phyloP scores from a whole-genome alignment of 345 rosid genomes.

The Eucalyptus fibrosa region DNA sequence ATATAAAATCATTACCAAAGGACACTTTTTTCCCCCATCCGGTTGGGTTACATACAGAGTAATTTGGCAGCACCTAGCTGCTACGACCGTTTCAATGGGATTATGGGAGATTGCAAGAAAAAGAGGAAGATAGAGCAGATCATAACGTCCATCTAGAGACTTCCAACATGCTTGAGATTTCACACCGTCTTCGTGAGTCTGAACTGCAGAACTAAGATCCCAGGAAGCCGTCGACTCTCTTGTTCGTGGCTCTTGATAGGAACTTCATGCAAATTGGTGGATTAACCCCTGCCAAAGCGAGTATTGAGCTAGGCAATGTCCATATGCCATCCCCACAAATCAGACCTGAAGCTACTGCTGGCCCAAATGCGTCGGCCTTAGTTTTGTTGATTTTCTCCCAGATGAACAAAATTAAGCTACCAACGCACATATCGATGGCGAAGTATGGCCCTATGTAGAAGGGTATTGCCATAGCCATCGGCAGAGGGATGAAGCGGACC shows the following conservation, averaged over 20 bases:
- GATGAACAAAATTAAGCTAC: conserved; percentile 10
- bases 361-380: conserved; percentile 6
- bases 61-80: background rate
- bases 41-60: background rate
- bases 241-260: conserved; percentile 1
- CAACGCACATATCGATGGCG: conserved; percentile 32
- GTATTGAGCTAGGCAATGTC: conserved; percentile 16
- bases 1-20: background rate
- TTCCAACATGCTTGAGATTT: background rate
- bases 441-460: conserved; percentile 26
- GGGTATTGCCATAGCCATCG: conserved; percentile 38
- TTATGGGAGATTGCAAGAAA: background rate
- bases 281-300: conserved; percentile 14
- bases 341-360: conserved; percentile 28
- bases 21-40: background rate
- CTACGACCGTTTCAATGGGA: background rate
- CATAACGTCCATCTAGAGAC: background rate
- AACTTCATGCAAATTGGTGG: conserved; percentile 42
- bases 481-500: conserved; percentile 14
- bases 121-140: background rate
- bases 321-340: conserved; percentile 30
- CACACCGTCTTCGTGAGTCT: background rate
- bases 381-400: conserved; percentile 17
- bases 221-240: background rate
- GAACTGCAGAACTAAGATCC: background rate